phyloP scores from a whole-genome alignment of 257 asterid species.

The Plantago major region DNA sequence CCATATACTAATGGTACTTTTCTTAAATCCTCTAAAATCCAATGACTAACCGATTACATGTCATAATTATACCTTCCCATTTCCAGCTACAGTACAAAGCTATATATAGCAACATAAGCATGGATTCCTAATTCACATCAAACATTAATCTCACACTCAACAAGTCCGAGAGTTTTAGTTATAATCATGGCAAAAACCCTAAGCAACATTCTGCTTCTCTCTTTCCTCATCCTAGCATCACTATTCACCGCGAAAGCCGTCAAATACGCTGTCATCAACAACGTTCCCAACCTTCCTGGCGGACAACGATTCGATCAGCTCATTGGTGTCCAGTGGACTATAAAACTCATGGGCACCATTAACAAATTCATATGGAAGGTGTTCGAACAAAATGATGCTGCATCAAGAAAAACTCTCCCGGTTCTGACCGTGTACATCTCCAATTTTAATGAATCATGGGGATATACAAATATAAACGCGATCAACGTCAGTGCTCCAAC shows the following conservation, averaged over 20 bases:
- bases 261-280: constrained; percentile 12
- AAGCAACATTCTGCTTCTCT: neutral
- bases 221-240: neutral
- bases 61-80: no score
- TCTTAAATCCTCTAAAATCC: neutral
- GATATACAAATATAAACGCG: constrained; percentile 14
- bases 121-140: neutral
- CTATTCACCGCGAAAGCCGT: neutral
- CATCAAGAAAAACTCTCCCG: neutral
- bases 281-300: constrained; percentile 1
- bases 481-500: constrained; percentile 5
- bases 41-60: no score
- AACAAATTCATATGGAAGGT: constrained; percentile 10
- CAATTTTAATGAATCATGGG: neutral
- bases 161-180: neutral
- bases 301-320: constrained; percentile 8
- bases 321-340: neutral
- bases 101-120: no score
- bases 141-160: neutral
- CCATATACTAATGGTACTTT: neutral
- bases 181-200: constrained; percentile 3
- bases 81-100: no score
- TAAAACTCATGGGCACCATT: neutral
- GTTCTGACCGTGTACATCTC: constrained; percentile 15
- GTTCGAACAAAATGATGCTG: neutral